Conservation (phyloP, 2,329 filamentous ascomycete genomes). For the Myriangium duriaei region DNA sequence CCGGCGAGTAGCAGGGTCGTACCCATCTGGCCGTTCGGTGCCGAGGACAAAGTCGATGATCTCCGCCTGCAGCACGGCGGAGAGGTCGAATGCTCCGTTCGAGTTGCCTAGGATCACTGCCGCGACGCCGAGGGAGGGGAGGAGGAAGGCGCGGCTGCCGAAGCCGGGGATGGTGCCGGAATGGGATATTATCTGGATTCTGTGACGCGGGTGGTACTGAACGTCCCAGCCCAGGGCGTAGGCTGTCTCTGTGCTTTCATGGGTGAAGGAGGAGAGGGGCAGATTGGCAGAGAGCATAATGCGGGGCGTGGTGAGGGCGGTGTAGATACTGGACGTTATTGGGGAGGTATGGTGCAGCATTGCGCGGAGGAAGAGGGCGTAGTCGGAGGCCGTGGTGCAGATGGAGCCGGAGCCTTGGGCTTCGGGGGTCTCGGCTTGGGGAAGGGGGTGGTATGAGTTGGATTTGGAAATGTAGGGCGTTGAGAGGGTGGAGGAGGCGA, state of each 20-base stretch:
- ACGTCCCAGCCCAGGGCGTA: slow-evolving; percentile 20
- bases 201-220: slow-evolving; percentile 21
- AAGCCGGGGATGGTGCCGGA: slow-evolving; percentile 21
- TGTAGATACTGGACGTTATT: slow-evolving; percentile 16
- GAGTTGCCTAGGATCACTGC: slow-evolving; percentile 21
- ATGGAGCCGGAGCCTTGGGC: slow-evolving; percentile 34
- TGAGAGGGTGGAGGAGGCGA: slow-evolving; percentile 24
- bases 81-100: too few species aligned
- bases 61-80: too few species aligned
- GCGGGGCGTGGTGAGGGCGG: slow-evolving; percentile 17
- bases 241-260: not conserved
- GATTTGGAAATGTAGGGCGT: slow-evolving; percentile 31
- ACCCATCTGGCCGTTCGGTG: too few species aligned
- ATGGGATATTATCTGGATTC: slow-evolving; percentile 20
- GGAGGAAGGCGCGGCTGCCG: slow-evolving; percentile 17
- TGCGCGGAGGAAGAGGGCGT: slow-evolving; percentile 20
- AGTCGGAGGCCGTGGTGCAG: slow-evolving; percentile 23
- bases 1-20: too few species aligned
- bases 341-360: slow-evolving; percentile 20
- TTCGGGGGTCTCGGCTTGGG: slow-evolving; percentile 19
- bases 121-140: slow-evolving; percentile 20
- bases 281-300: slow-evolving; percentile 15
- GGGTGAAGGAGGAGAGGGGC: slow-evolving; percentile 13
- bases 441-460: slow-evolving; percentile 17
- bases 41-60: too few species aligned